Conservation (phyloP, 805 yeast genomes). For the Cyberlindnera subsufficiens region DNA sequence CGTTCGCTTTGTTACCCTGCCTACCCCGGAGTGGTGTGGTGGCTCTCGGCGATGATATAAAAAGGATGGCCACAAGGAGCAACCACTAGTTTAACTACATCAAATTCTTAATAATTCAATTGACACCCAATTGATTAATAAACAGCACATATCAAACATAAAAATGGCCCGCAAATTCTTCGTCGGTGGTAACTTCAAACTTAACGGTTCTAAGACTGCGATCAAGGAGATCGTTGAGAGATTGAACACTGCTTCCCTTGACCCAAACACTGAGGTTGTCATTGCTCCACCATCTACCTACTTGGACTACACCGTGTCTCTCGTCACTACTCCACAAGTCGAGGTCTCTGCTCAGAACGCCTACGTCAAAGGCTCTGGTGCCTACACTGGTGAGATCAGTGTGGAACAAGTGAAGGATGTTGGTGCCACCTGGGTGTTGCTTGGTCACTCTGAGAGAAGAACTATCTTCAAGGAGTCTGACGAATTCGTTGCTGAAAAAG, state of each 20-base stretch:
- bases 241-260: constrained; percentile 74
- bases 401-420: constrained; percentile 84
- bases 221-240: constrained; percentile 77
- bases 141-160: background rate
- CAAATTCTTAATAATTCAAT: background rate
- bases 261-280: constrained; percentile 83
- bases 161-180: constrained; percentile 79
- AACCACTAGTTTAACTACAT: background rate
- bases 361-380: constrained; percentile 85
- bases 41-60: background rate
- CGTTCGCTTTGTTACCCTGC: too few relatives aligned
- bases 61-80: background rate
- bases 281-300: constrained; percentile 96
- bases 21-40: too few relatives aligned
- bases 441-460: constrained; percentile 99
- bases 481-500: constrained; percentile 88
- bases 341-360: constrained; percentile 89
- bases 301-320: constrained; percentile 66
- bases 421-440: constrained; percentile 89
- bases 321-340: constrained; percentile 66
- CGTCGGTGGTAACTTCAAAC: constrained; percentile 99
- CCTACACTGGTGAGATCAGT: constrained; percentile 95
- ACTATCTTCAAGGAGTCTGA: constrained; percentile 85
- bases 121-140: background rate
- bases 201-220: constrained; percentile 91